Conservation (phyloP, 2,329 filamentous ascomycete species). For the Microdochium paspali region DNA sequence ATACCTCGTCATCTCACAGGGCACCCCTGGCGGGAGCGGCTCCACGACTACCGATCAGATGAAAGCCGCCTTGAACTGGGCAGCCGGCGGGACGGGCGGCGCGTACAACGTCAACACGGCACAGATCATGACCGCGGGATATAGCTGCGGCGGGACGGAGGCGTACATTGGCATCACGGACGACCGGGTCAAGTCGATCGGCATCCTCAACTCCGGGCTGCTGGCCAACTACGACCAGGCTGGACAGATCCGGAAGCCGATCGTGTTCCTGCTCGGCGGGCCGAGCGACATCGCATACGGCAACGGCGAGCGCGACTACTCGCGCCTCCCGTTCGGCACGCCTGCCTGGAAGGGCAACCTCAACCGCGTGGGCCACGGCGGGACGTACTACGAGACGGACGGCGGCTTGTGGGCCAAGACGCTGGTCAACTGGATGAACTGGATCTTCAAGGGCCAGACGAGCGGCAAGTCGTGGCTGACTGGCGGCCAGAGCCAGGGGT, state of each 20-base stretch:
- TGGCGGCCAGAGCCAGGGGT: not conserved
- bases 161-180: conserved; percentile 14
- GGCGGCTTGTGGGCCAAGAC: conserved; percentile 9
- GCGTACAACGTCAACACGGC: conserved; percentile 12
- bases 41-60: conserved; percentile 13
- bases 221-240: conserved; percentile 5
- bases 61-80: conserved; percentile 11
- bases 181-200: conserved; percentile 7
- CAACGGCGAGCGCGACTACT: conserved; percentile 10
- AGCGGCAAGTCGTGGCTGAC: not conserved
- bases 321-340: conserved; percentile 4
- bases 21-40: conserved; percentile 8
- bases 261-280: conserved; percentile 10
- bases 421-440: conserved; percentile 4
- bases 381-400: conserved; percentile 8
- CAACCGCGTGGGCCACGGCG: conserved; percentile 9
- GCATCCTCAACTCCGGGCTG: conserved; percentile 15
- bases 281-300: conserved; percentile 10
- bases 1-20: conserved; percentile 14
- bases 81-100: conserved; percentile 7
- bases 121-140: conserved; percentile 16
- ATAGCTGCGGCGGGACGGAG: conserved; percentile 20
- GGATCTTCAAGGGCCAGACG: conserved; percentile 1
- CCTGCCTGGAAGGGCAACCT: conserved; percentile 11
- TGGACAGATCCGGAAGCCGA: conserved; percentile 6